phyloP scores from a whole-genome alignment of 1,284 basidiomycete species.

The Cystobasidium pallidum region DNA sequence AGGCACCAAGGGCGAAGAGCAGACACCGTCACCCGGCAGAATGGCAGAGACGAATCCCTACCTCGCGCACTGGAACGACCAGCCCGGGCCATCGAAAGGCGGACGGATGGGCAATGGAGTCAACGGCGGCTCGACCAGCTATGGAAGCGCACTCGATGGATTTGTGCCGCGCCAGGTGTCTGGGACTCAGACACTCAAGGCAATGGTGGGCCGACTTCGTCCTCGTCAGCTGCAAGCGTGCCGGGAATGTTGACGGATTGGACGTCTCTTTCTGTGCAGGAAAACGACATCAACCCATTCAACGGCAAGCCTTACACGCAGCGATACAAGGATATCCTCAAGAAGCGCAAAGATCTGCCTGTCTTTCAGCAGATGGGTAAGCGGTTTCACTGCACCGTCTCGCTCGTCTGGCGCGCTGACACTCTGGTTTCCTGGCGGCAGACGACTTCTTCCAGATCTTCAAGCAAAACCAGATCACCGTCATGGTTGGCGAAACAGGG shows the following conservation, averaged over 20 bases:
- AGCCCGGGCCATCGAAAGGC: slow-evolving; percentile 32
- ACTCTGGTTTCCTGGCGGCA: slow-evolving; percentile 20
- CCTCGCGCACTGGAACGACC: slow-evolving; percentile 60
- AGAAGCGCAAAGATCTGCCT: slow-evolving; percentile 81
- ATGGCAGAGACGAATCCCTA: slow-evolving; percentile 61
- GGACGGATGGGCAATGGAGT: slow-evolving; percentile 19
- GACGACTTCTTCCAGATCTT: slow-evolving; percentile 52
- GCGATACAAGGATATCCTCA: slow-evolving; percentile 84
- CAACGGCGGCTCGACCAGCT: slow-evolving; percentile 21
- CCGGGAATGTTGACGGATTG: too few relatives aligned
- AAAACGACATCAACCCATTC: slow-evolving; percentile 86
- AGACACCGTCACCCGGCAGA: background rate
- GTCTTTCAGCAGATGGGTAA: slow-evolving; percentile 87
- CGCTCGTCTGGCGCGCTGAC: slow-evolving; percentile 62
- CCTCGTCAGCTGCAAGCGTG: too few relatives aligned
- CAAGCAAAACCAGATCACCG: slow-evolving; percentile 51
- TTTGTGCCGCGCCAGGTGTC: slow-evolving; percentile 77
- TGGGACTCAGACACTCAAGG: slow-evolving; percentile 70
- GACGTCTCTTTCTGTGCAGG: slow-evolving; percentile 62
- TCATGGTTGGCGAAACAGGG: slow-evolving; percentile 98
- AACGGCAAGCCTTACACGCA: slow-evolving; percentile 74
- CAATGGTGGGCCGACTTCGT: slow-evolving; percentile 76
- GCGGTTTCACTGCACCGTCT: slow-evolving; percentile 67
- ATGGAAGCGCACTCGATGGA: slow-evolving; percentile 67
- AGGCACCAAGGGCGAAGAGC: background rate